These are phyloP conservation scores for Clarireedia hainanense DNA, from an alignment of 2,329 filamentous ascomycete species.

Conservation along the genomic window DNA sequence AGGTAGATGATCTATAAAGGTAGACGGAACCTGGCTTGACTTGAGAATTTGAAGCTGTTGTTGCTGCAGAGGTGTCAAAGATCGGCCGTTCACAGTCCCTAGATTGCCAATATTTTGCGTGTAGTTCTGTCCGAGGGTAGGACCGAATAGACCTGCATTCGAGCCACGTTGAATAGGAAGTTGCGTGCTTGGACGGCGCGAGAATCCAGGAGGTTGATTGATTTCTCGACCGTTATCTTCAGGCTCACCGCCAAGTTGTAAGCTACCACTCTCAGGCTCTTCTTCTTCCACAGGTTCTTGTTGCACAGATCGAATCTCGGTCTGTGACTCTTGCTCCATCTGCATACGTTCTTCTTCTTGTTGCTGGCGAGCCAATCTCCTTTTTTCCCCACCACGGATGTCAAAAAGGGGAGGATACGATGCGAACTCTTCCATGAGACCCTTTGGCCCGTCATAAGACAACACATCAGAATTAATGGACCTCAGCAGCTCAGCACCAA, in stretches of 20 bases:
- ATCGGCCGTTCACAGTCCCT: conserved; percentile 56
- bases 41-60: conserved; percentile 55
- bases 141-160: conserved; percentile 45
- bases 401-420: conserved; percentile 77
- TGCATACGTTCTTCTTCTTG: conserved; percentile 49
- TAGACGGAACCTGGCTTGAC: conserved; percentile 28
- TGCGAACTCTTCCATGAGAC: conserved; percentile 32
- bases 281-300: conserved; percentile 53
- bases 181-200: conserved; percentile 60
- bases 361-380: conserved; percentile 67
- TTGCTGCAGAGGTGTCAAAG: conserved; percentile 75
- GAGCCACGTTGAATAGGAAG: conserved; percentile 65
- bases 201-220: conserved; percentile 36
- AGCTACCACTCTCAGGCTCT: conserved; percentile 70
- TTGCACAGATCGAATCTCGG: conserved; percentile 38
- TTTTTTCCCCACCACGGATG: conserved; percentile 70
- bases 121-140: conserved; percentile 41
- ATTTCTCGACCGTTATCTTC: conserved; percentile 54
- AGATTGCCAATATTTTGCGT: conserved; percentile 43
- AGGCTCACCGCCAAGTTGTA: conserved; percentile 86
- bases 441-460: conserved; percentile 41
- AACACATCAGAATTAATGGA: conserved; percentile 40
- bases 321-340: conserved; percentile 46
- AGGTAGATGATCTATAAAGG: conserved; percentile 54
- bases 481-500: conserved; percentile 35